phyloP scores from a whole-genome alignment of 257 asterid genomes.

The Plantago ovata region DNA sequence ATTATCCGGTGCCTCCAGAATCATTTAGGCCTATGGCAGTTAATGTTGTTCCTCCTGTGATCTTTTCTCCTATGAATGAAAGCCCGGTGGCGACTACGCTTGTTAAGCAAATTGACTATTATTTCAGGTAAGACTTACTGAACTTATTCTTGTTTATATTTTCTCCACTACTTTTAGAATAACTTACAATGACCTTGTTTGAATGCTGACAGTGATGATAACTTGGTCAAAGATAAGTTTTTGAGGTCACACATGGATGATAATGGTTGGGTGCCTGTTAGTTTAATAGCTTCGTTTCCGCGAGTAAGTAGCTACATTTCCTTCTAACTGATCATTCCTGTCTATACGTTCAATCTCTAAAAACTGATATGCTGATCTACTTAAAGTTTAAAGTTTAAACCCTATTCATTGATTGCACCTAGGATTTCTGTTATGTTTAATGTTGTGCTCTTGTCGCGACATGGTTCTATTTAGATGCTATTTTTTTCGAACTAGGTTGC shows the following conservation, averaged over 20 bases:
- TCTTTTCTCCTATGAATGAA: conserved; percentile 36
- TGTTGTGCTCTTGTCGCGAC: too few species aligned
- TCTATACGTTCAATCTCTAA: too few species aligned
- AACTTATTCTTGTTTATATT: conserved; percentile 1
- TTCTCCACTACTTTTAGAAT: neutral
- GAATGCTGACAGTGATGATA: conserved; percentile 58
- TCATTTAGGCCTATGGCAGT: conserved; percentile 51
- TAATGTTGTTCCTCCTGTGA: conserved; percentile 44
- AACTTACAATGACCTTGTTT: neutral
- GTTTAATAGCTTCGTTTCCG: conserved; percentile 62
- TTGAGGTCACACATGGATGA: conserved; percentile 73
- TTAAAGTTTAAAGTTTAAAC: too few species aligned
- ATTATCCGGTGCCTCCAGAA: conserved; percentile 52
- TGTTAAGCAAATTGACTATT: conserved; percentile 70
- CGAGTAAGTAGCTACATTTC: conserved; percentile 50
- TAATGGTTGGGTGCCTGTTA: conserved; percentile 78
- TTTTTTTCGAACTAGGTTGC: too few species aligned
- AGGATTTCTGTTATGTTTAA: too few species aligned
- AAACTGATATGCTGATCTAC: too few species aligned
- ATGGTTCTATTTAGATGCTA: too few species aligned
- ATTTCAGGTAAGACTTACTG: conserved; percentile 59
- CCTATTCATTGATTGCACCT: too few species aligned
- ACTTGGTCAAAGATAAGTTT: conserved; percentile 64
- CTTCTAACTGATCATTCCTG: too few species aligned
- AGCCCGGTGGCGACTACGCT: conserved; percentile 40